Evolutionary conservation across 2,329 filamentous ascomycete species (phyloP), one percentile per base, ranked within the genome.

Genomic region (Diplodia scrobiculata): DNA sequence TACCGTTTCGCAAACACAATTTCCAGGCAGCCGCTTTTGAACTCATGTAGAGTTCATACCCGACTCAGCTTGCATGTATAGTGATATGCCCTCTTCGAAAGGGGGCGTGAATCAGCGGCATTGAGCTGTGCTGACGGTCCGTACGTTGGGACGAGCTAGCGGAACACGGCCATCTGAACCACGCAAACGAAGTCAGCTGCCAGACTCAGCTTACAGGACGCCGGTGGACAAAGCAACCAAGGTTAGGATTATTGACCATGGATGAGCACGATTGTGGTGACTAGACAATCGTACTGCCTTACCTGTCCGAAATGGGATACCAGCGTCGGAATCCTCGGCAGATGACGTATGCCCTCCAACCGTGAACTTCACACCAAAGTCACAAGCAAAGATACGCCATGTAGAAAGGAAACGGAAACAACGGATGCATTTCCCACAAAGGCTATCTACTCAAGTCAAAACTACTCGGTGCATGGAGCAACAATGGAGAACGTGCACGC

Each of bases 341-440:
- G 36, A 62, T 51, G 58, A 62, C 58, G 45, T 62, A 25, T 25
- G 10, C 2, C 58, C 21, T 27, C 7, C 9, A 19, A 10, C 14
- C 10, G 27, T 36, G 5, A 58, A 11, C 6, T 7, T 25, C 53
- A 36, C 19, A 21, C 14, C 9, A 29, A 45, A 21, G 19, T 54
- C 54, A 45, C 21, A 45, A 13, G 25, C 21, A 25, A 25, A 25
- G 4, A 36, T 63, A 17, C 27, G 7, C 19, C 19, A 45, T 41
- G 1, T 47, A 47, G 36, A 66, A 66, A 19, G 14, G 34, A 52
- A 19, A 66, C 34, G 60, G 47, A 62, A 62, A 60, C 65, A 62
- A 63, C 65, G 65, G 55, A 66, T 66, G 65, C 25, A 55, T 29
- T 66, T 55, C 34, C 25, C 65, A 52, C 65, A 54, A 11, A 19